Conservation (phyloP, 2,329 filamentous ascomycete species). For the Gremmenia infestans region DNA sequence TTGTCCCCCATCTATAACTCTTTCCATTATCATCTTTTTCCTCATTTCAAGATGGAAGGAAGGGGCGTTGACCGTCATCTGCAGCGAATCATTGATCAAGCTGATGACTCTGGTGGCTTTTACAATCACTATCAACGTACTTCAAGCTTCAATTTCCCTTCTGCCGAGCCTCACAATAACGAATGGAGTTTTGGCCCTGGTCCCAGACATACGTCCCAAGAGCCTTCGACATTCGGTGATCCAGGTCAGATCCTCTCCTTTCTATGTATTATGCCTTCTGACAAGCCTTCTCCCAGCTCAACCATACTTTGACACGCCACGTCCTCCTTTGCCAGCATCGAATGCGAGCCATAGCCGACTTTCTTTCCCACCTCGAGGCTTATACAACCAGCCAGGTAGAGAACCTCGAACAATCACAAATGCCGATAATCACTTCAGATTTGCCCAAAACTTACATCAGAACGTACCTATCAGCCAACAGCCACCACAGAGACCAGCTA, state of each 20-base stretch:
- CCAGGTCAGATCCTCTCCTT: constrained; percentile 8
- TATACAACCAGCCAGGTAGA: constrained; percentile 13
- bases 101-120: constrained; percentile 3
- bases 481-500: not conserved
- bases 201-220: constrained; percentile 7
- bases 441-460: constrained; percentile 22
- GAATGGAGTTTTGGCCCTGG: constrained; percentile 13
- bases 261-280: not conserved
- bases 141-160: constrained; percentile 3
- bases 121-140: constrained; percentile 5
- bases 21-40: not conserved
- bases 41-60: constrained; percentile 10
- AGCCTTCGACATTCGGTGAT: constrained; percentile 3
- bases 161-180: constrained; percentile 2
- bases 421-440: constrained; percentile 27
- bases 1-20: not conserved
- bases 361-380: constrained; percentile 18
- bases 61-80: constrained; percentile 15
- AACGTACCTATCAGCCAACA: constrained; percentile 13
- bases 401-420: constrained; percentile 16
- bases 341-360: constrained; percentile 13
- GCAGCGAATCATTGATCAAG: constrained; percentile 23
- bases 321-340: not conserved
- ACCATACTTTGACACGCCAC: not conserved
- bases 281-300: not conserved